Conservation (phyloP, 2,329 filamentous ascomycete species). For the Penicillium oxalicum region DNA sequence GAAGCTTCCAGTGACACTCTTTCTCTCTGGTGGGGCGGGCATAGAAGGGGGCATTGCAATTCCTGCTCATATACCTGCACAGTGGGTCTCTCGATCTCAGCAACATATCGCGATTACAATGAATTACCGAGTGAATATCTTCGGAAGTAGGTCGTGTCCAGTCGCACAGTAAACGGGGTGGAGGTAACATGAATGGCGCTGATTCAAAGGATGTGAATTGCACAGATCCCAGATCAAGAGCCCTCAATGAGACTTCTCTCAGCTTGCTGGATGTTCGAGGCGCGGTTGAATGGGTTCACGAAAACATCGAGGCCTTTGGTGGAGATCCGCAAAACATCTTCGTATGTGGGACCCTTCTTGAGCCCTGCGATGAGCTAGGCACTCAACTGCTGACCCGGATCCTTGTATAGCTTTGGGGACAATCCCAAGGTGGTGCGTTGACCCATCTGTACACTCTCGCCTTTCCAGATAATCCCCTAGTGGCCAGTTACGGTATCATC, state of each 20-base stretch:
- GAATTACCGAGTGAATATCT: conserved; percentile 27
- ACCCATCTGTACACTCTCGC: conserved; percentile 22
- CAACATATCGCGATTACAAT: conserved; percentile 39
- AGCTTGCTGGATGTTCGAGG: conserved; percentile 17
- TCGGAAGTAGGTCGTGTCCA: conserved; percentile 11
- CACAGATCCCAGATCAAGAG: conserved; percentile 15
- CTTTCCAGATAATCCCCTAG: conserved; percentile 22
- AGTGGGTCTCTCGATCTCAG: conserved; percentile 37
- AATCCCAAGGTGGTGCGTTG: conserved; percentile 21
- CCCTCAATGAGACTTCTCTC: conserved; percentile 18
- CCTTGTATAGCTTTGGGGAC: conserved; percentile 15
- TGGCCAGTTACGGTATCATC: conserved; percentile 15
- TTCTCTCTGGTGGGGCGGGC: conserved; percentile 20
- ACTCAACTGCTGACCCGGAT: background rate
- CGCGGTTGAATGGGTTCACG: conserved; percentile 27
- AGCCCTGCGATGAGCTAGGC: too few relatives aligned
- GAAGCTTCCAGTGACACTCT: conserved; percentile 19
- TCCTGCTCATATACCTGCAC: conserved; percentile 19
- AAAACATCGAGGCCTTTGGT: conserved; percentile 32
- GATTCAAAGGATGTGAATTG: background rate
- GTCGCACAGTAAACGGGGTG: too few relatives aligned
- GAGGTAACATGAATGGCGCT: background rate
- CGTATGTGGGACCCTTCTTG: conserved; percentile 1
- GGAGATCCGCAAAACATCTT: conserved; percentile 29
- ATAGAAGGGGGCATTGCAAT: conserved; percentile 32